Evolutionary conservation across 768 basidiomycete species (phyloP), one percentile per base, ranked within the genome.

Genomic region (Coprinopsis marcescibilis): DNA sequence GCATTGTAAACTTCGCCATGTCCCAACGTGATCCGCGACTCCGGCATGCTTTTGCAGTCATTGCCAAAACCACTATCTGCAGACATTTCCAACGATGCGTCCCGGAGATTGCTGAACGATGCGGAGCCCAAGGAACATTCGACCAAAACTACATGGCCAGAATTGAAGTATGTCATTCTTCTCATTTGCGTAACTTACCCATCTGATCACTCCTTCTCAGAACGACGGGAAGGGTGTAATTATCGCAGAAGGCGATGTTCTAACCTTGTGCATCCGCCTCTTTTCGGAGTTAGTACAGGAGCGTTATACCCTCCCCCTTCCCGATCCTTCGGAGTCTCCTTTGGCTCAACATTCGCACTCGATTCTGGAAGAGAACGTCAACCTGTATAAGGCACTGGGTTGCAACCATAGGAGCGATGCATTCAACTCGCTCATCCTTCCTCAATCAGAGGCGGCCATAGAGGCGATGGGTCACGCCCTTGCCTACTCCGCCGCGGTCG

Each of bases 381-480:
- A 62, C 4, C 59, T 76, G 12, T 65, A 73, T 35, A 49, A 54
- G 34, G 51, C 60, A 11, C 49, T 76, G 30, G 61, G 62, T 6
- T 65, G 64, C 24, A 65, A 68, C 51, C 76, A 78, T 63, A 76
- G 78, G 42, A 73, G 74, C 60, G 64, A 68, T 21, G 57, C 65
- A 0, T 80, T 79, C 61, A 76, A 77, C 57, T 65, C 70, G 4
- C 66, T 77, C 42, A 60, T 82, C 47, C 70, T 83, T 44, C 81
- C 79, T 4, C 75, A 76, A 56, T 74, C 78, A 8, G 72, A 77
- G 42, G 48, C 50, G 11, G 67, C 75, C 4, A 59, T 83, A 43
- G 75, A 80, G 63, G 75, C 81, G n/a, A 75, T 83, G 33, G 81
- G 82, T 3, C 78, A 82, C 55, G 75, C 79, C 13, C 64, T 79